These are phyloP conservation scores for Cladosporium austrohemisphaericum DNA, from an alignment of 2,329 filamentous ascomycete species.

Conservation along the genomic window DNA sequence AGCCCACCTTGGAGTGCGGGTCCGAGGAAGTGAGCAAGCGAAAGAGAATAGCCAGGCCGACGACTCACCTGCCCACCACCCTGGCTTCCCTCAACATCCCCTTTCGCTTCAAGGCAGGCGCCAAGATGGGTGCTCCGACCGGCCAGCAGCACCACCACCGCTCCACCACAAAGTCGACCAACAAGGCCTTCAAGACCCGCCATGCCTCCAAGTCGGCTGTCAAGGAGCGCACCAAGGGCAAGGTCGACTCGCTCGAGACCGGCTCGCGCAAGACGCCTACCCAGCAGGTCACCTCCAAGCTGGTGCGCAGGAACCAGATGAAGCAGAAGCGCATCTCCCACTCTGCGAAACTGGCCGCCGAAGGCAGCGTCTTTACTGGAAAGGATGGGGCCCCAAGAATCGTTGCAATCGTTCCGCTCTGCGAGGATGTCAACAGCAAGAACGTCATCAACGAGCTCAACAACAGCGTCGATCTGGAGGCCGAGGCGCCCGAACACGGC, in stretches of 20 bases:
- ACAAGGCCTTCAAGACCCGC: conserved; percentile 90
- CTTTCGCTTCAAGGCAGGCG: conserved; percentile 81
- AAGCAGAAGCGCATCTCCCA: conserved; percentile 85
- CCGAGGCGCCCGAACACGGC: conserved; percentile 57
- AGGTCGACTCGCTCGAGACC: conserved; percentile 67
- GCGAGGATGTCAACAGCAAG: conserved; percentile 64
- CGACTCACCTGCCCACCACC: conserved; percentile 1
- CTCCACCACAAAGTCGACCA: conserved; percentile 80
- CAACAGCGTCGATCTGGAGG: conserved; percentile 72
- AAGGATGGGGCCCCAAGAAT: conserved; percentile 82
- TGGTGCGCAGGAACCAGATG: conserved; percentile 90
- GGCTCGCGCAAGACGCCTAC: conserved; percentile 81
- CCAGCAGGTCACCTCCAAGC: conserved; percentile 95
- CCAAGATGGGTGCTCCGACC: conserved; percentile 32
- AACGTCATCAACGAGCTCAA: conserved; percentile 69
- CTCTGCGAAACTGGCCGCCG: conserved; percentile 74
- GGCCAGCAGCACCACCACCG: conserved; percentile 73
- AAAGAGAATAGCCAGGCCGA: conserved; percentile 1
- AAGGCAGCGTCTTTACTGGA: conserved; percentile 78
- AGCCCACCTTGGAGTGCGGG: conserved; percentile 11
- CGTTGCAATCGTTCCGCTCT: conserved; percentile 82
- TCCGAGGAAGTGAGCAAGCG: neutral
- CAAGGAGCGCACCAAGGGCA: conserved; percentile 83
- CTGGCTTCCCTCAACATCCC: conserved; percentile 42
- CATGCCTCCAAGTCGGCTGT: conserved; percentile 85